Evolutionary conservation across 306 rosid genomes (phyloP), one percentile per base, ranked within the genome.

Genomic region (Vigna nakashimae): DNA sequence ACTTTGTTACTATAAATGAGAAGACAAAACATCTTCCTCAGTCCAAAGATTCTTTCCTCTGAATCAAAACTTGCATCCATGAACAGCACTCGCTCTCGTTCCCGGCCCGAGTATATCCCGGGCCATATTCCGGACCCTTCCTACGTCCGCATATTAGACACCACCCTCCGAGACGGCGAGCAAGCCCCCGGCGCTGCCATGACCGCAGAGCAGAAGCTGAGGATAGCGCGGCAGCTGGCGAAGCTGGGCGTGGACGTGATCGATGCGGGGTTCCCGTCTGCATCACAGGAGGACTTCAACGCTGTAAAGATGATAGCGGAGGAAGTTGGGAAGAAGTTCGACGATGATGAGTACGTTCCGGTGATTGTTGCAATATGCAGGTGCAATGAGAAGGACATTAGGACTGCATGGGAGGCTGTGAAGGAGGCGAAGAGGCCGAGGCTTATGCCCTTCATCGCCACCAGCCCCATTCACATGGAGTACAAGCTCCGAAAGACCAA

Each of bases 381-480:
- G 18, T 58, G 65, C 65, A 58, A 58, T 26, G 65, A 58, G 18
- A 58, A 26, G 34, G 65, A 58, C 65, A 58, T 58, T 2, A 0
- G 9, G 0, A 12, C 36, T 1, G 65, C 65, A 8, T 58, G 65
- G 65, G 65, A 58, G 65, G 65, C 65, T 58, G 9, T 58, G 38
- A 58, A 26, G 36, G 2, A 58, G 17, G 65, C 65, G 1, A 26
- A 26, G 65, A 58, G 40, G 40, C 65, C 65, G 0, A 58, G 40
- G 65, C 65, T 58, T 12, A 12, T 58, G n/a, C n/a, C 17, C 6
- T 58, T 58, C 40, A 58, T 58, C 15, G 65, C 65, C 13, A 28
- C 32, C 3, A 58, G 65, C 14, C 65, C 65, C 65, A 26, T 58
- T 58, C 65, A 58, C 65, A 58, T 58, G 65, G 10, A 58, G 40